A percentile compares a stretch with the other conserved stretches of the same genome.
These are phyloP conservation scores for Potentilla sterilis DNA, from an alignment of 306 rosid species.

Conservation along the genomic window DNA sequence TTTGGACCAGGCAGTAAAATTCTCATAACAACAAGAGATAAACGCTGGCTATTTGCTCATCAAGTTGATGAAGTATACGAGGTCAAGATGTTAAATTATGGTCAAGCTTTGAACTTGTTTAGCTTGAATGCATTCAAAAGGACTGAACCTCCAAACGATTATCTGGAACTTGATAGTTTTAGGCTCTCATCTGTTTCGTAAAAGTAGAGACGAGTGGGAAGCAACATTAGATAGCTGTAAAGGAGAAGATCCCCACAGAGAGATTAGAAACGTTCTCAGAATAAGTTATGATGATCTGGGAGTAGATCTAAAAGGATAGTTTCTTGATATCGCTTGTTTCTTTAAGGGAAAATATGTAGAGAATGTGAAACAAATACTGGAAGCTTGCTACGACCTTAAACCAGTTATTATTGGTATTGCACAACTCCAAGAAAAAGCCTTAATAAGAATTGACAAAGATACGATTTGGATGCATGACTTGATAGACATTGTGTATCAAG, in stretches of 20 bases:
- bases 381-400: slow-evolving; percentile 28
- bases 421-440: neutral
- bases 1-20: no score
- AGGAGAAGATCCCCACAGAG: slow-evolving; percentile 24
- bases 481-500: slow-evolving; percentile 19
- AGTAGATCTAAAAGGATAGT: slow-evolving; percentile 8
- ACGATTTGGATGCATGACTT: slow-evolving; percentile 40
- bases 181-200: slow-evolving; percentile 31
- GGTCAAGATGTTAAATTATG: neutral
- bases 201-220: slow-evolving; percentile 31
- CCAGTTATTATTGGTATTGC: neutral
- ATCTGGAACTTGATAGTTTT: slow-evolving; percentile 10
- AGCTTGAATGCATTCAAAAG: neutral
- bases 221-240: slow-evolving; percentile 27
- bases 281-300: slow-evolving; percentile 37
- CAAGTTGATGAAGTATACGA: no score
- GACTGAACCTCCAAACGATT: neutral
- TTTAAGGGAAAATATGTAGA: slow-evolving; percentile 12
- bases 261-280: slow-evolving; percentile 30
- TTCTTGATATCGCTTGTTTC: slow-evolving; percentile 43
- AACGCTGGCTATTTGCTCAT: no score
- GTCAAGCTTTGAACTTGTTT: neutral
- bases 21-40: no score
- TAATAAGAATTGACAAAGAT: slow-evolving; percentile 8
- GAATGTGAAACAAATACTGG: slow-evolving; percentile 29